These are phyloP conservation scores for Saccharomyces hybrid DNA, from an alignment of 1,139 yeast species.

Conservation along the genomic window DNA sequence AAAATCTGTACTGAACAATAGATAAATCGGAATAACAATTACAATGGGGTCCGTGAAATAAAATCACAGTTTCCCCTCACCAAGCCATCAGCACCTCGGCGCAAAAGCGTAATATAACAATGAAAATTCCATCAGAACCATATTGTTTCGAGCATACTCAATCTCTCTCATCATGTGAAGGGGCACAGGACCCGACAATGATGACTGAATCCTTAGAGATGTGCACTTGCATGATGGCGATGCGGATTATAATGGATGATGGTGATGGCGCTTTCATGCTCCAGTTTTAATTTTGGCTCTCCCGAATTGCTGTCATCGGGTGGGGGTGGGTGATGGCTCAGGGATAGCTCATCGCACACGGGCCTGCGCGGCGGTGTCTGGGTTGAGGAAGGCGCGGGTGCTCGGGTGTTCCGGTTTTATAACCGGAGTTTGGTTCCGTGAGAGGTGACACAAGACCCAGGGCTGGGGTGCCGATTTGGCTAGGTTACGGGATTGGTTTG, in stretches of 20 bases:
- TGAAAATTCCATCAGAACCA: neutral
- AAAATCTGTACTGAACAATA: neutral
- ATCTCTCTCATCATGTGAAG: neutral
- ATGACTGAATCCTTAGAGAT: neutral
- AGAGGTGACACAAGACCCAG: neutral
- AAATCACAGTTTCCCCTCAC: neutral
- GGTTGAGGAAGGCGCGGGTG: conserved; percentile 1
- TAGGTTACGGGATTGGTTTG: too few relatives aligned
- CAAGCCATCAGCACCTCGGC: neutral
- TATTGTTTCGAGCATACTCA: neutral
- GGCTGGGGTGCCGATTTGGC: neutral
- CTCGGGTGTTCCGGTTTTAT: neutral
- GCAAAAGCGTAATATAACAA: conserved; percentile 1
- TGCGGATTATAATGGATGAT: neutral
- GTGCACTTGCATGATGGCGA: neutral
- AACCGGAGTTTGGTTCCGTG: neutral
- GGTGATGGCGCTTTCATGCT: neutral
- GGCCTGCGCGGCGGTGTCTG: neutral
- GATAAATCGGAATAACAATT: neutral
- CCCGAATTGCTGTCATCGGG: conserved; percentile 1
- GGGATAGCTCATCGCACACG: neutral
- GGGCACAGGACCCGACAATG: neutral
- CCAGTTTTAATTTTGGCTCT: neutral
- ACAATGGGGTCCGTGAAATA: neutral
- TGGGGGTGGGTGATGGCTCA: conserved; percentile 1